Base-by-base conservation (phyloP, 176 grass and related monocot species). In the Elaeis guineensis region DNA sequence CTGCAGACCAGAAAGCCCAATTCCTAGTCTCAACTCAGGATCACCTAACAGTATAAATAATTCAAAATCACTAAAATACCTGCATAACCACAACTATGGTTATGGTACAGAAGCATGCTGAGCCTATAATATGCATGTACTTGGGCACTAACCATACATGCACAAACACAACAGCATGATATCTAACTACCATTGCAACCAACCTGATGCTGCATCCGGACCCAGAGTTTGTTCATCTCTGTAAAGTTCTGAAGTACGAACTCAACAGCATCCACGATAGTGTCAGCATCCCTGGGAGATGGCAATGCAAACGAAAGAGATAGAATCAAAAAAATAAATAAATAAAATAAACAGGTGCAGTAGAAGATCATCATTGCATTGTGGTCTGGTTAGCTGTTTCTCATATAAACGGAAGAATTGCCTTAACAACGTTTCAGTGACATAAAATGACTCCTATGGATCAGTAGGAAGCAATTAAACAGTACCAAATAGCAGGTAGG, bases 161-260 rank as follows among this genome's bases (percentile, higher is more conserved):
- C 22, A 75, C 25, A 25, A 25, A 49, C 64, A 24, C 3, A 44
- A 71, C 32, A 44, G n/a, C 25, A 19, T 49, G 57, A 66, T 24
- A 60, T 44, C 8, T 21, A 55, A 73, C 54, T 30, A 35, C 26
- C 9, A 28, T 57, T 70, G 54, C 17, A 64, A 72, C 82, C 28
- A 74, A 92, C 93, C 93, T 98, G 93, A 72, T 92, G 87, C 58
- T 98, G 93, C 93, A 98, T 98, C 61, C 93, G 62, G 53, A 98
- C 93, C 93, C 93, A 98, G 59, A 98, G 87, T 78, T 98, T 98
- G 62, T 92, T 98, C 87, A 98, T 98, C 75, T 98, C 93, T 59
- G 88, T 83, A 60, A 98, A 98, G 69, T 98, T 98, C 70, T 98
- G 93, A 83, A 98, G 84, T 73, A 98, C 93, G 83, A 98, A 98